Base-by-base conservation (phyloP, 805 yeast genomes). In the Tetrapisispora iriomotensis region DNA sequence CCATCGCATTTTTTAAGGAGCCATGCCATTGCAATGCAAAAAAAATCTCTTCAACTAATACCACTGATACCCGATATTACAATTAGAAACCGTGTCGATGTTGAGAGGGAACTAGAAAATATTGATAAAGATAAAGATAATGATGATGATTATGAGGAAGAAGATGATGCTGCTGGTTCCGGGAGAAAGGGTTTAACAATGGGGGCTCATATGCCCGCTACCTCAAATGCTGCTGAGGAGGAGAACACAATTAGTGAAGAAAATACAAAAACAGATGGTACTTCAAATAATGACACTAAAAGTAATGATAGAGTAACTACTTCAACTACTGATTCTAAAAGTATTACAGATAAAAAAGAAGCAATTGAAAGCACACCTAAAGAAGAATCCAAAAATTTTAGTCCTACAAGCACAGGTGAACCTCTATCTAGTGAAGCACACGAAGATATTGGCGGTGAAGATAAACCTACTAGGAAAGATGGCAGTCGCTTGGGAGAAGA, bases 21-120 rank as follows among this genome's bases (percentile, higher is more conserved):
- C 0, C 96, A 92, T 63, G 98, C 98, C 0, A 62, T 83, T 35
- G 96, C 96, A 2, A 94, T 92, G 98, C 94, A 87, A 50, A 86
- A 86, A 61, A 85, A 83, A 55, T 78, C 97, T 0, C 57, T 76
- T 38, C 70, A 77, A 34, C 67, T 92, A 38, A 71, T 77, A 6
- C 95, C 95, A 0, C 65, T 85, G 44, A 90, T 92, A 29, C 99
- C 99, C 0, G 94, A 92, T 51, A 84, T 92, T 38, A 71, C 75
- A 0, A 72, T 92, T 4, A 70, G 87, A 48, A 86, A 75, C 51
- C 61, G 90, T 35, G 66, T 79, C 0, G 92, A 82, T 37, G 74
- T 80, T 7, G 92, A 82, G 47, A 70, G 66, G 45, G 88, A 80
- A 49, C 75, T 79, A 21, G 74, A 70, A 18, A 65, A 60, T 23